These are phyloP conservation scores for Laburnicola sp. DNA, from an alignment of 2,329 filamentous ascomycete genomes.

Conservation along the genomic window DNA sequence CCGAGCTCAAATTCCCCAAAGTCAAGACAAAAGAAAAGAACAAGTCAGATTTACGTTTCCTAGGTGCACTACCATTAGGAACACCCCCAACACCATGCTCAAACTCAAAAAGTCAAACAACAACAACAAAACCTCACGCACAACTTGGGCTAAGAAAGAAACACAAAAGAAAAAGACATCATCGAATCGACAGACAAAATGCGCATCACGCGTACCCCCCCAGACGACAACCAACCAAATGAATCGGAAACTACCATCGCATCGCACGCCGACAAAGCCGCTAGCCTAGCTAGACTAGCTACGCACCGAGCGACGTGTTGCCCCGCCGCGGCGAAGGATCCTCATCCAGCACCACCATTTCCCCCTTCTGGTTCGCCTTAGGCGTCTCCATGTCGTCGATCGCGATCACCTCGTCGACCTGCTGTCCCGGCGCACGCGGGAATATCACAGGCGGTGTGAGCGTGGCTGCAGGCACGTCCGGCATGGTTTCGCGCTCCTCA, in stretches of 20 bases:
- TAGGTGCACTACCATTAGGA: conserved; percentile 40
- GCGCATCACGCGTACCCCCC: not conserved
- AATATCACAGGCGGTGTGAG: conserved; percentile 59
- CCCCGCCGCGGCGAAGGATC: conserved; percentile 49
- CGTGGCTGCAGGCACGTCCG: conserved; percentile 36
- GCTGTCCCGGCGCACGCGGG: conserved; percentile 48
- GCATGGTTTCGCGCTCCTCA: conserved; percentile 36
- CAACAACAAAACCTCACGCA: conserved; percentile 9
- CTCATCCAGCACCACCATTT: conserved; percentile 41
- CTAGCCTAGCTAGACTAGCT: not conserved
- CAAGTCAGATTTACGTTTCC: conserved; percentile 24
- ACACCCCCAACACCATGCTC: conserved; percentile 45
- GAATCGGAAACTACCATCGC: conserved; percentile 11
- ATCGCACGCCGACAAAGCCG: not conserved
- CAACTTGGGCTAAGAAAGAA: not conserved
- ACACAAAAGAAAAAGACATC: conserved; percentile 5
- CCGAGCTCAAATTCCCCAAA: no score
- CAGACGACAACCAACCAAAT: not conserved
- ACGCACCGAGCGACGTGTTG: conserved; percentile 17
- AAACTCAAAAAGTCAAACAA: conserved; percentile 15
- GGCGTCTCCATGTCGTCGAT: conserved; percentile 47
- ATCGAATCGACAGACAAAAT: conserved; percentile 11
- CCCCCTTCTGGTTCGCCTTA: conserved; percentile 33
- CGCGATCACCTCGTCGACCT: conserved; percentile 39
- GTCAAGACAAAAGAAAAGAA: not conserved